phyloP scores from a whole-genome alignment of 129 eudicot genomes.

The Lonicera japonica region DNA sequence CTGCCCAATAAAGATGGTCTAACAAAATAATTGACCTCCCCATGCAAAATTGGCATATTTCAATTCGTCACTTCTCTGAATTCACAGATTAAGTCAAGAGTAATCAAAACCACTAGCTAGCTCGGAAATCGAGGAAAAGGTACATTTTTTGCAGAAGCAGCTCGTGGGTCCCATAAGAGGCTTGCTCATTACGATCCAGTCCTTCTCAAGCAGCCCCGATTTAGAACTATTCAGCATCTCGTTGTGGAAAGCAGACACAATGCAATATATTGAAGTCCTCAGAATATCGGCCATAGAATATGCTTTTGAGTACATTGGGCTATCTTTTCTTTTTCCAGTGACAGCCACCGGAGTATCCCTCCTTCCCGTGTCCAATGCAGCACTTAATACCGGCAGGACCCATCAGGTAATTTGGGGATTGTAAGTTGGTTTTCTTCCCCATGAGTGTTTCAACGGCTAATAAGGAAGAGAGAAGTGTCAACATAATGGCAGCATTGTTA shows the following conservation, averaged over 20 bases:
- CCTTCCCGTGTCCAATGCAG: conserved; percentile 45
- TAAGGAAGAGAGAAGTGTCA: conserved; percentile 61
- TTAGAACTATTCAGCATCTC: conserved; percentile 68
- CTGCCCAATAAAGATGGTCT: too few relatives aligned
- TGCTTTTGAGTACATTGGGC: conserved; percentile 58
- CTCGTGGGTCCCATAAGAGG: conserved; percentile 69
- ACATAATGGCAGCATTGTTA: conserved; percentile 57
- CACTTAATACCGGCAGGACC: conserved; percentile 77
- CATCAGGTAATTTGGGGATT: conserved; percentile 34
- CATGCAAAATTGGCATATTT: not conserved
- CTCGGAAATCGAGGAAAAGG: conserved; percentile 62
- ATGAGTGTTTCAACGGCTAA: conserved; percentile 72
- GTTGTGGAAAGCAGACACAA: conserved; percentile 62
- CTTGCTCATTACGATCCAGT: conserved; percentile 54
- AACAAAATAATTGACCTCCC: not conserved
- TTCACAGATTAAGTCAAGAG: not conserved
- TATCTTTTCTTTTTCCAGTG: conserved; percentile 42
- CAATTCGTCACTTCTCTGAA: not conserved
- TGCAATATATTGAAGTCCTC: conserved; percentile 64
- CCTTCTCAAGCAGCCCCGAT: conserved; percentile 66
- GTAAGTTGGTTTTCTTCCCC: conserved; percentile 87
- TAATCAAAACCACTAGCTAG: conserved; percentile 15
- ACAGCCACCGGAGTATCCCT: conserved; percentile 39
- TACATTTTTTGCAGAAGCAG: conserved; percentile 62
- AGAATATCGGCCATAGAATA: conserved; percentile 74